A percentile compares a stretch with the other conserved stretches of the same genome.
Evolutionary conservation across 495 filamentous ascomycete genomes (phyloP).

Genomic region (Hypoxylon rickii): DNA sequence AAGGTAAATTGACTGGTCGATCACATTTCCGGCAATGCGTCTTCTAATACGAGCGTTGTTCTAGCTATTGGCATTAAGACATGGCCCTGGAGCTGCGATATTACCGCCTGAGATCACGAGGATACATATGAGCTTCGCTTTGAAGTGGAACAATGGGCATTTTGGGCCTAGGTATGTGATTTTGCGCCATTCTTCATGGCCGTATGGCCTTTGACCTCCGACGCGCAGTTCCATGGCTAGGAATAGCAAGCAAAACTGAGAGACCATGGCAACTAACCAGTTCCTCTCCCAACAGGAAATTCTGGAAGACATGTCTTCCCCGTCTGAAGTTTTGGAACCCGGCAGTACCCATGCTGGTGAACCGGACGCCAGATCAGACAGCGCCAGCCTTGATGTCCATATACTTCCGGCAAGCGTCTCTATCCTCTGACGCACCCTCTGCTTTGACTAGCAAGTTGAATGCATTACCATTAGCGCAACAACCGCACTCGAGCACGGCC

Average conservation of each 20-base stretch:
- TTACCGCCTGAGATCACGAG: slow-evolving; percentile 79
- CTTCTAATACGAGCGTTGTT: slow-evolving; percentile 26
- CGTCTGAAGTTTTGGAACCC: slow-evolving; percentile 96
- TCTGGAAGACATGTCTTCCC: slow-evolving; percentile 83
- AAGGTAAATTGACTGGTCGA: slow-evolving; percentile 32
- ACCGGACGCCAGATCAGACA: slow-evolving; percentile 60
- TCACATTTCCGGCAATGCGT: slow-evolving; percentile 7
- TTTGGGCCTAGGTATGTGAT: slow-evolving; percentile 73
- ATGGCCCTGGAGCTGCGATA: slow-evolving; percentile 81
- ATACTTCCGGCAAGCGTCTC: slow-evolving; percentile 60
- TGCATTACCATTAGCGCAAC: slow-evolving; percentile 36
- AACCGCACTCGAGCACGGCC: slow-evolving; percentile 40
- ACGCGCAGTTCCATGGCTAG: too few relatives aligned
- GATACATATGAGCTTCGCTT: slow-evolving; percentile 81
- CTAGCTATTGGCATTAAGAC: slow-evolving; percentile 71
- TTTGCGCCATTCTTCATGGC: too few relatives aligned
- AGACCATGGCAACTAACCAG: neutral
- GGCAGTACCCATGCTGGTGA: slow-evolving; percentile 77
- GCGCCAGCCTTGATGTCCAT: slow-evolving; percentile 73
- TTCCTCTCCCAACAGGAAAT: slow-evolving; percentile 60
- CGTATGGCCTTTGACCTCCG: too few relatives aligned
- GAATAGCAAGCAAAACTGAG: too few relatives aligned
- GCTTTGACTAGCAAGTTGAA: slow-evolving; percentile 24
- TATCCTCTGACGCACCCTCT: slow-evolving; percentile 32
- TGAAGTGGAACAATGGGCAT: slow-evolving; percentile 68